phyloP scores from a whole-genome alignment of 1,284 basidiomycete genomes.

The Bjerkandera adusta region DNA sequence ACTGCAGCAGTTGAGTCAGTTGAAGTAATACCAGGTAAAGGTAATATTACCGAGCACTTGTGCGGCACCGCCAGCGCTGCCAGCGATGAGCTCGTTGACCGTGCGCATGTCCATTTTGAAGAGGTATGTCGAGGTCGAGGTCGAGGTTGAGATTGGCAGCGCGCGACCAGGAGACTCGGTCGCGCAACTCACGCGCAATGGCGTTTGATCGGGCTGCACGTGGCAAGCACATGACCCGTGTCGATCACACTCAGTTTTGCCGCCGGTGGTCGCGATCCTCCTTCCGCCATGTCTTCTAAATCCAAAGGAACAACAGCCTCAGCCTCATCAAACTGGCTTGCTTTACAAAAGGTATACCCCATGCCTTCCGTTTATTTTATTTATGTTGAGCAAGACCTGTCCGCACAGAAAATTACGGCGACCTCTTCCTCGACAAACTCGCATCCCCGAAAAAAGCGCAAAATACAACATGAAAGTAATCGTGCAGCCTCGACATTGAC shows the following conservation, averaged over 20 bases:
- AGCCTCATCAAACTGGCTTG: conserved; percentile 18
- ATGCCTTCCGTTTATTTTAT: neutral
- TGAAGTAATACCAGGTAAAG: conserved; percentile 1
- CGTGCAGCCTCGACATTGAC: too few species aligned
- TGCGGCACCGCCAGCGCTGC: conserved; percentile 76
- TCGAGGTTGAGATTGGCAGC: neutral
- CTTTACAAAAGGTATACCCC: conserved; percentile 17
- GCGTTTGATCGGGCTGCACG: too few species aligned
- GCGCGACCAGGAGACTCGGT: too few species aligned
- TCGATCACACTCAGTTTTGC: too few species aligned
- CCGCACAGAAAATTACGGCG: too few species aligned
- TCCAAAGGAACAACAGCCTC: neutral
- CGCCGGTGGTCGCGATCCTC: too few species aligned
- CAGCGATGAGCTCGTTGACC: conserved; percentile 73
- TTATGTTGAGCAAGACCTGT: neutral
- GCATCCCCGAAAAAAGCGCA: too few species aligned
- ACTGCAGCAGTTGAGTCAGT: conserved; percentile 33
- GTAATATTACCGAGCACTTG: conserved; percentile 54
- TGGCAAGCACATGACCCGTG: too few species aligned
- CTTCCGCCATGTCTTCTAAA: conserved; percentile 1
- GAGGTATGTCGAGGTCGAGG: neutral
- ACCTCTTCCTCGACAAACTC: too few species aligned
- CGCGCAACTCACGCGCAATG: neutral
- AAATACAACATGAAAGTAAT: too few species aligned
- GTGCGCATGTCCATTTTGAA: conserved; percentile 40